A percentile compares a stretch with the other conserved stretches of the same genome.
Conservation (phyloP, 345 rosid species). For the Populus deltoides region DNA sequence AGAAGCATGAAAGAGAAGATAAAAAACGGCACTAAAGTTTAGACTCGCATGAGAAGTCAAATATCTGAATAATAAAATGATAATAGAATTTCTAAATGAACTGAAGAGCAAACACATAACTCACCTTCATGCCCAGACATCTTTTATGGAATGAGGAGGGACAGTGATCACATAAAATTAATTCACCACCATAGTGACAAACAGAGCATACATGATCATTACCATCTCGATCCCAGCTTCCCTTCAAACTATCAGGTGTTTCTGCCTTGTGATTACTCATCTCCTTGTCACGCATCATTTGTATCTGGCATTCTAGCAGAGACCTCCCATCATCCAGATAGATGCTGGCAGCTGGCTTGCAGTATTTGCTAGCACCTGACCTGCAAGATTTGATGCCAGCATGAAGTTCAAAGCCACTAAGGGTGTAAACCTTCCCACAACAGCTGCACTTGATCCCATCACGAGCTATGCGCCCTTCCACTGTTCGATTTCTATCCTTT, state of each 20-base stretch:
- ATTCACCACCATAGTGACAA: conserved; percentile 80
- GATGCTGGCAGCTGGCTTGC: conserved; percentile 52
- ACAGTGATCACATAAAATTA: conserved; percentile 71
- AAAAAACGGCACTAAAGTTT: background rate
- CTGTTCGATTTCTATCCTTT: conserved; percentile 26
- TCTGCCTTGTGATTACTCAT: conserved; percentile 22
- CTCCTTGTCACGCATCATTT: conserved; percentile 26
- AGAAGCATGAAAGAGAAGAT: background rate
- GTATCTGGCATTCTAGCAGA: conserved; percentile 56
- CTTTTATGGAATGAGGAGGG: conserved; percentile 77
- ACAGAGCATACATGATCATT: conserved; percentile 65
- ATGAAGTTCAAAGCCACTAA: conserved; percentile 56
- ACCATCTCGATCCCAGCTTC: conserved; percentile 31
- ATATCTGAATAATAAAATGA: background rate
- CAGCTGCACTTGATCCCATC: conserved; percentile 72
- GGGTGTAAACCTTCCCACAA: conserved; percentile 47
- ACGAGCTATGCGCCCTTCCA: conserved; percentile 57
- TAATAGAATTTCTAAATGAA: background rate
- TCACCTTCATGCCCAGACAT: conserved; percentile 62
- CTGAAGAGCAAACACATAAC: background rate
- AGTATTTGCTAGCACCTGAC: conserved; percentile 40
- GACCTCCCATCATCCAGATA: conserved; percentile 77
- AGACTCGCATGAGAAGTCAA: background rate
- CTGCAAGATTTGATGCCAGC: conserved; percentile 36
- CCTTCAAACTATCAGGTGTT: conserved; percentile 23